Evolutionary conservation across 2,329 filamentous ascomycete genomes (phyloP).

Genomic region (Fusarium sulawesiense): DNA sequence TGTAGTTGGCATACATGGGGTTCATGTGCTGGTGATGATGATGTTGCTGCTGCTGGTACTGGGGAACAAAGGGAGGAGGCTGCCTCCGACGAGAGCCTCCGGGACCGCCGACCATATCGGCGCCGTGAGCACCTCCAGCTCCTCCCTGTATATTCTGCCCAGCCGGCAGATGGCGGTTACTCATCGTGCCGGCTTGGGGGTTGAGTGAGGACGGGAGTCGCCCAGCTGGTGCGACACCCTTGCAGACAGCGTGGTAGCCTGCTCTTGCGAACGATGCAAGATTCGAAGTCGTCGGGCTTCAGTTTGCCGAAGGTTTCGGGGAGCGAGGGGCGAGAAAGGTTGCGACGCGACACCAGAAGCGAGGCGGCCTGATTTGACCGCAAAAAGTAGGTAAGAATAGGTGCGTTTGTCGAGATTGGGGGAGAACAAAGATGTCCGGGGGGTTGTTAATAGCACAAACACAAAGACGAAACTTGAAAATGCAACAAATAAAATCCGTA

Average conservation of each 20-base stretch:
- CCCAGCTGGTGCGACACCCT: constrained; percentile 51
- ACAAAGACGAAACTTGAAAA: constrained; percentile 15
- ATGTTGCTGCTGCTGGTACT: constrained; percentile 53
- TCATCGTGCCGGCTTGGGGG: constrained; percentile 80
- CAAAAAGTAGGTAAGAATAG: constrained; percentile 33
- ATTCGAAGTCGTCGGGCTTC: constrained; percentile 32
- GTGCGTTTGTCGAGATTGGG: constrained; percentile 22
- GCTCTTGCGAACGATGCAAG: constrained; percentile 24
- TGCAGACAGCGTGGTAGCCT: constrained; percentile 38
- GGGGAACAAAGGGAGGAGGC: constrained; percentile 53
- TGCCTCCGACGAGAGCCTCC: constrained; percentile 55
- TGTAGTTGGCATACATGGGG: constrained; percentile 64
- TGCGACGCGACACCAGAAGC: constrained; percentile 41
- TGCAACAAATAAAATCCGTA: constrained; percentile 10
- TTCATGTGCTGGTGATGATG: constrained; percentile 57
- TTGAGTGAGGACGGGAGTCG: constrained; percentile 50
- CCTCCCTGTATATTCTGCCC: constrained; percentile 71
- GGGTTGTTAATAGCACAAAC: constrained; percentile 14
- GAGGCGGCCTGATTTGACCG: constrained; percentile 30
- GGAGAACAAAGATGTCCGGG: constrained; percentile 28
- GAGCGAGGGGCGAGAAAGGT: constrained; percentile 11
- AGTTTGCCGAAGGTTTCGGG: constrained; percentile 37
- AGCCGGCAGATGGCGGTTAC: constrained; percentile 80
- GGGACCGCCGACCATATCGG: constrained; percentile 51
- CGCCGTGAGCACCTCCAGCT: constrained; percentile 49